Conservation (phyloP, 202 grass and related monocot species). For the Brachypodium distachyon region DNA sequence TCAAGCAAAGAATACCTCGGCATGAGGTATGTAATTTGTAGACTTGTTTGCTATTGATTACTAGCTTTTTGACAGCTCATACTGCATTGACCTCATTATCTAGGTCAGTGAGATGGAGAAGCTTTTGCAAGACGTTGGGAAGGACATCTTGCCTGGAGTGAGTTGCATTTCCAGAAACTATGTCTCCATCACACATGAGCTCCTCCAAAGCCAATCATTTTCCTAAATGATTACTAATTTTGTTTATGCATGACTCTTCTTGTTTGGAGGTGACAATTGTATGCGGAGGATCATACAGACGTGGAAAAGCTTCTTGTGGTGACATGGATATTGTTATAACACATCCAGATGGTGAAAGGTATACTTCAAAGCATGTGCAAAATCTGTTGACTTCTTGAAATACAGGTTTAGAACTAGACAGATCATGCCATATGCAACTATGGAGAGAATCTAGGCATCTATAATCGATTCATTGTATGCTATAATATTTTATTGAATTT, state of each 20-base stretch:
- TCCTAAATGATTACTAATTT: neutral
- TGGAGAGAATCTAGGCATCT: neutral
- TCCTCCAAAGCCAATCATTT: constrained; percentile 1
- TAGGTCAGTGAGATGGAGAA: constrained; percentile 88
- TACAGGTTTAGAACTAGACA: neutral
- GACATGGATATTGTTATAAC: constrained; percentile 93
- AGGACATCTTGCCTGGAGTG: constrained; percentile 74
- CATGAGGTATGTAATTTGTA: constrained; percentile 47
- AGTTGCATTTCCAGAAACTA: constrained; percentile 25
- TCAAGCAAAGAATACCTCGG: constrained; percentile 84
- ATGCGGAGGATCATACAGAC: constrained; percentile 95
- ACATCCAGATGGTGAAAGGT: constrained; percentile 91
- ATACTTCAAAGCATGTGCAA: neutral
- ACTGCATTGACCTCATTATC: neutral
- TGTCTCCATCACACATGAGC: neutral
- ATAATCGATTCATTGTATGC: neutral
- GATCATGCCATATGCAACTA: neutral
- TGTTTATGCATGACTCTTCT: neutral
- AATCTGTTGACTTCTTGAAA: neutral
- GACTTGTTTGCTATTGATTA: neutral
- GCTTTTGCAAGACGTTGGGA: constrained; percentile 65
- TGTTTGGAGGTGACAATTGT: constrained; percentile 66
- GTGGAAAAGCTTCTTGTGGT: constrained; percentile 93
- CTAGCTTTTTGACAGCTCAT: neutral
- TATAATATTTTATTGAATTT: neutral